Evolutionary conservation across 257 asterid species (phyloP).

Genomic region (Thymus mandschuricus): DNA sequence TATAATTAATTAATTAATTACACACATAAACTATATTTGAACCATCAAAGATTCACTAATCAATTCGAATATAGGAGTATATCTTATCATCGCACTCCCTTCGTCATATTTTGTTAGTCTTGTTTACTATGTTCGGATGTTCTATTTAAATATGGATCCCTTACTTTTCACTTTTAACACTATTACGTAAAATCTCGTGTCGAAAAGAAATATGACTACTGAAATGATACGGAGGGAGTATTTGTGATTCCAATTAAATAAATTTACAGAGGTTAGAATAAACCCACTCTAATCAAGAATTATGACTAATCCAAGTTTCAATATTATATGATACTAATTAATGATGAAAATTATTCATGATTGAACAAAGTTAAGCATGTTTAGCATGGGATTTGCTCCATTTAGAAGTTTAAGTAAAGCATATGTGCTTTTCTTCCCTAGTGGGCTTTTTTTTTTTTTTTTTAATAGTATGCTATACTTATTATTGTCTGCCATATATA

Average conservation of each 20-base stretch:
- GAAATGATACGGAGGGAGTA: too few species aligned
- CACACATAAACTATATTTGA: not conserved
- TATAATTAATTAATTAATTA: not conserved
- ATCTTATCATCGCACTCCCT: too few species aligned
- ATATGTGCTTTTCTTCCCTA: conserved; percentile 31
- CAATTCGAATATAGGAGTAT: too few species aligned
- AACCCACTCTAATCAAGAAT: not conserved
- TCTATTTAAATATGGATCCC: too few species aligned
- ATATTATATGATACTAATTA: conserved; percentile 19
- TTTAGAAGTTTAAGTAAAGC: conserved; percentile 16
- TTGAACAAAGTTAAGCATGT: conserved; percentile 32
- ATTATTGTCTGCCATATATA: conserved; percentile 44
- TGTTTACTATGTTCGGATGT: too few species aligned
- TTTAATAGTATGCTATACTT: conserved; percentile 23
- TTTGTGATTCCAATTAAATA: not conserved
- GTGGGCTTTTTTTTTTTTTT: conserved; percentile 21
- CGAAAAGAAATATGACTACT: too few species aligned
- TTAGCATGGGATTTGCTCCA: conserved; percentile 14
- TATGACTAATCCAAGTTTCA: conserved; percentile 16
- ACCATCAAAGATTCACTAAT: not conserved
- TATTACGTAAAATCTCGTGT: too few species aligned
- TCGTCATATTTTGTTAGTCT: too few species aligned
- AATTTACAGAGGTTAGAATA: too few species aligned
- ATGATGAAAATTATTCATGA: not conserved
- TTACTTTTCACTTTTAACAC: too few species aligned